These are phyloP conservation scores for Saposhnikovia divaricata DNA, from an alignment of 129 eudicot species.

Conservation along the genomic window DNA sequence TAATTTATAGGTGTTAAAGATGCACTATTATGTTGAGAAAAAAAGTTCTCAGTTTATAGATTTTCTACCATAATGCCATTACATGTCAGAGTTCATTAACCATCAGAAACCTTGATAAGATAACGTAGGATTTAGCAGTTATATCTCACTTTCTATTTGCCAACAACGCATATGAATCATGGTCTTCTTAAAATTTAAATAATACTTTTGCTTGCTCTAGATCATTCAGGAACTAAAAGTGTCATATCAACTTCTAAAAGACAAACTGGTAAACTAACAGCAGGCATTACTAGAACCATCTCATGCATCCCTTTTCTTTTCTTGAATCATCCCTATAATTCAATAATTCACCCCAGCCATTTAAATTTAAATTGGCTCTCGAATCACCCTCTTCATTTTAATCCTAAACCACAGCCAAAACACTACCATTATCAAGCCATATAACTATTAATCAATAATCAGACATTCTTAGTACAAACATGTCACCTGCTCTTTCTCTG, in stretches of 20 bases:
- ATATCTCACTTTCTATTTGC: too few relatives aligned
- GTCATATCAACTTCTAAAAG: neutral
- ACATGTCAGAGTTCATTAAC: too few relatives aligned
- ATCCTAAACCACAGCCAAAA: neutral
- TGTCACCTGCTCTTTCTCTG: conserved; percentile 49
- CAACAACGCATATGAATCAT: too few relatives aligned
- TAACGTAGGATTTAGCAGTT: too few relatives aligned
- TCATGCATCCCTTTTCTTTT: neutral
- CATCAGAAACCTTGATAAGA: too few relatives aligned
- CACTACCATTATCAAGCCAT: neutral
- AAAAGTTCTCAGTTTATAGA: too few relatives aligned
- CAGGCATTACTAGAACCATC: conserved; percentile 37
- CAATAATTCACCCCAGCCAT: neutral
- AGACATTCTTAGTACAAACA: conserved; percentile 7
- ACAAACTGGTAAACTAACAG: neutral
- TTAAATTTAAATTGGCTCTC: conserved; percentile 13
- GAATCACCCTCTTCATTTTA: conserved; percentile 22
- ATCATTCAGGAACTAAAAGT: conserved; percentile 38
- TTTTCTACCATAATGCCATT: too few relatives aligned
- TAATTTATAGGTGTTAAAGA: too few relatives aligned
- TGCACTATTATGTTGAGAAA: too few relatives aligned
- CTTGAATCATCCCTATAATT: neutral
- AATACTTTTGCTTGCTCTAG: conserved; percentile 24
- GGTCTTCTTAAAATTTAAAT: neutral
- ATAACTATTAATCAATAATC: neutral